Evolutionary conservation across 176 grass and related monocot genomes (phyloP).

Genomic region (Thalia dealbata): DNA sequence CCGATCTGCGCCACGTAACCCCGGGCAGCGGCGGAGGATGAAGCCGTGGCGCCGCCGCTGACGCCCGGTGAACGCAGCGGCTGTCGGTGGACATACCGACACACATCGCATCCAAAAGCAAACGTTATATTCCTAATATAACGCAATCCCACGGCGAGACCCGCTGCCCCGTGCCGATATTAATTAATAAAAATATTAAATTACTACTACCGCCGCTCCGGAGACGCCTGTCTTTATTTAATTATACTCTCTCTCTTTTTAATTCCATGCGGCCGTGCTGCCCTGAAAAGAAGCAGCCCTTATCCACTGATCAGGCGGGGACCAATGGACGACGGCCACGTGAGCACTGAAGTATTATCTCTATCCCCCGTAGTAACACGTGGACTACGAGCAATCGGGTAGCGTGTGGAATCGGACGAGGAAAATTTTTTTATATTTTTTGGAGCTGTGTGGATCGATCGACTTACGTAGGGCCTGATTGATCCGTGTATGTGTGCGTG

Average conservation of each 20-base stretch:
- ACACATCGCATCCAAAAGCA: neutral
- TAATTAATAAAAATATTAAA: neutral
- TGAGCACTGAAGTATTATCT: no score
- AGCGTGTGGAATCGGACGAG: neutral
- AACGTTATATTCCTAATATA: neutral
- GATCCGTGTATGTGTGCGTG: no score
- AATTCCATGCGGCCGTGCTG: no score
- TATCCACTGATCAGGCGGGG: neutral
- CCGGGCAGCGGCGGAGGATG: neutral
- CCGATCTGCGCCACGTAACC: neutral
- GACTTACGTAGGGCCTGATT: no score
- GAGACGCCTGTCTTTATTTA: neutral
- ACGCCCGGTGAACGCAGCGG: neutral
- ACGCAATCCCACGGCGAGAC: neutral
- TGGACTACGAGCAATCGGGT: neutral
- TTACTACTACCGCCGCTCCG: no score
- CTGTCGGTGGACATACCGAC: neutral
- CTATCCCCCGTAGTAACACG: no score
- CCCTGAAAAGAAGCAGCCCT: neutral
- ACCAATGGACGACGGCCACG: no score
- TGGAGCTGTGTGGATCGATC: no score
- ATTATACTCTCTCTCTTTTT: neutral
- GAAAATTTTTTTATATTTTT: no score
- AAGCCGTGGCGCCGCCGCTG: slow-evolving; percentile 10
- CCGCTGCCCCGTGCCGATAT: no score